phyloP scores from a whole-genome alignment of 208 protist species.

The Acanthamoeba quina region DNA sequence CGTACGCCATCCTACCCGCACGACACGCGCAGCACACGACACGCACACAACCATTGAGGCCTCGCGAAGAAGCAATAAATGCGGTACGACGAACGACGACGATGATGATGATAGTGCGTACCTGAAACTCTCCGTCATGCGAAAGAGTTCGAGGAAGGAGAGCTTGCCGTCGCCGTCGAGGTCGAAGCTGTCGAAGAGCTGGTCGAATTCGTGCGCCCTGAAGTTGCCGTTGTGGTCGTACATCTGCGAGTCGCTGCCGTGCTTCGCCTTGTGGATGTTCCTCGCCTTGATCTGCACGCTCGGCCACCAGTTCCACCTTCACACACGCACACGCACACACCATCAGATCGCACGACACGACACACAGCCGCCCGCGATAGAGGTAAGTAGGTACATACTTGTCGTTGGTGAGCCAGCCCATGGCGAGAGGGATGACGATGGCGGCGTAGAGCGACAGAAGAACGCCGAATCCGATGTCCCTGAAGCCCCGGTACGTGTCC shows the following conservation, averaged over 20 bases:
- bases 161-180: neutral
- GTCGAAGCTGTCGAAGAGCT: constrained; percentile 26
- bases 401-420: constrained; percentile 18
- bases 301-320: constrained; percentile 48
- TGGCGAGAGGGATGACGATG: constrained; percentile 37
- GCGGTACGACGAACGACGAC: too few species aligned
- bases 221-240: constrained; percentile 63
- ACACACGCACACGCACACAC: neutral
- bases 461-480: neutral
- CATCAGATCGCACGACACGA: neutral
- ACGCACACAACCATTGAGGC: too few species aligned
- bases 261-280: constrained; percentile 8
- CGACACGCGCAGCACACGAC: neutral
- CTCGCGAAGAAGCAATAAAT: neutral
- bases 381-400: neutral
- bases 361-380: neutral
- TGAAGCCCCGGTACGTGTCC: constrained; percentile 15
- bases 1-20: neutral
- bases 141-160: constrained; percentile 16
- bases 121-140: neutral
- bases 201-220: neutral
- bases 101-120: neutral
- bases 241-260: constrained; percentile 59
- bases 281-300: constrained; percentile 1
- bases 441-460: neutral